Evolutionary conservation across 257 asterid genomes (phyloP), one percentile per base, ranked within the genome.

Genomic region (Penstemon eatonii): DNA sequence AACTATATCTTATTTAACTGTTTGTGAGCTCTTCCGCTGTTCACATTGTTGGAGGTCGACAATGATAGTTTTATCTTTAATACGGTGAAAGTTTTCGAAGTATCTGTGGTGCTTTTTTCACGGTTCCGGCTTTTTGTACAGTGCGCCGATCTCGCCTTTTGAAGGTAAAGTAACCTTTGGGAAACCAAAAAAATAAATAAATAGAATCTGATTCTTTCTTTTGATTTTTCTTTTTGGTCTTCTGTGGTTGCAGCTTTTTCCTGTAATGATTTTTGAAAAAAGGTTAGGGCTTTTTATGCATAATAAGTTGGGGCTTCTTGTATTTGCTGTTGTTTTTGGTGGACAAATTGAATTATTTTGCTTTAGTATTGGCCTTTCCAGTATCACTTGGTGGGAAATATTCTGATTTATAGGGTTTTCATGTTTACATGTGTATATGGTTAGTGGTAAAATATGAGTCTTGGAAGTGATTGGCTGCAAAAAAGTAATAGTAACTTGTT

Each of bases 61-160:
- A 10, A 18, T 67, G 80, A 64, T 51, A 43, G 62, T 64, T 8
- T 47, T 37, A 56, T 41, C 18, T 44, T 37, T 18, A 13, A 49
- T 62, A 3, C 50, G 40, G 71, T 33, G 81, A 43, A 41, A 66
- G 3, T 65, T 60, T 12, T 54, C 19, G 62, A 67, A 71, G 70
- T 43, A 37, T 53, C 62, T 59, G 75, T 76, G 53, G 76, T 65
- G 80, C 38, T 53, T 67, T 58, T 25, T 63, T 36, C 44, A 15
- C 69, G 71, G 69, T 60, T 72, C 68, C 60, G 47, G 43, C 71
- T 66, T 74, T 77, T 49, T 57, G 74, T 57, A 25, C 75, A 49
- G 76, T 58, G 12, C 73, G 78, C 80, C 83, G 91, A 85, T 88
- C 92, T 86, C 83, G 67, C 75, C 75, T 80, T 79, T 66, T 50